A percentile compares a stretch with the other conserved stretches of the same genome.
phyloP scores from a whole-genome alignment of 495 filamentous ascomycete genomes.

The Neurospora sp. region DNA sequence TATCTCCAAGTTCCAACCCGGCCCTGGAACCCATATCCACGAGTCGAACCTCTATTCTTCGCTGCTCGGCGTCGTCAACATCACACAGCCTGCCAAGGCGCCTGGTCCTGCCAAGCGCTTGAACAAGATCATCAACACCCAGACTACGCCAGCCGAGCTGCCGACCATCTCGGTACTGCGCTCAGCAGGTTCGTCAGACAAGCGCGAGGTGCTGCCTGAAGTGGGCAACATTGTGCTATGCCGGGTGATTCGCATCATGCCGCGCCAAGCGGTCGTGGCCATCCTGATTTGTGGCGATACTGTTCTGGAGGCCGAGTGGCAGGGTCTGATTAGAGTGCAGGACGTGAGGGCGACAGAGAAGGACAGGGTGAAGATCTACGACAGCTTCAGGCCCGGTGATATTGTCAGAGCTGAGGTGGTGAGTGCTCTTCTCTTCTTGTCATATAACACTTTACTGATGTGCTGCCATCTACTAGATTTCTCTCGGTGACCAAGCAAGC shows the following conservation, averaged over 20 bases:
- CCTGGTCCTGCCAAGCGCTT: constrained; percentile 47
- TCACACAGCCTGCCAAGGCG: constrained; percentile 37
- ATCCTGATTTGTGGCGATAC: constrained; percentile 70
- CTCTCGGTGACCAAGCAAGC: constrained; percentile 82
- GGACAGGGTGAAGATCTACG: constrained; percentile 80
- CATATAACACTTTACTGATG: neutral
- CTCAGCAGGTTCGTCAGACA: constrained; percentile 25
- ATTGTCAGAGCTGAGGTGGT: constrained; percentile 82
- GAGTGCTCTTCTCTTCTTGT: constrained; percentile 20
- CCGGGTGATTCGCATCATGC: constrained; percentile 71
- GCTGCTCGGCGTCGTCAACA: constrained; percentile 49
- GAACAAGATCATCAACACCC: constrained; percentile 37
- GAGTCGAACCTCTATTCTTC: constrained; percentile 63
- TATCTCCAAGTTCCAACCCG: constrained; percentile 51
- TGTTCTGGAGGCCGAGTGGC: constrained; percentile 49
- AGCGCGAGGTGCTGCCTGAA: constrained; percentile 66
- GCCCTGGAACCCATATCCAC: constrained; percentile 75
- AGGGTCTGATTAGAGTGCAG: constrained; percentile 60
- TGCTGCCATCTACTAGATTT: constrained; percentile 46
- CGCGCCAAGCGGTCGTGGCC: constrained; percentile 68
- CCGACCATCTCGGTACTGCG: constrained; percentile 27
- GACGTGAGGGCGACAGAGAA: constrained; percentile 94
- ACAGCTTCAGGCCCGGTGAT: constrained; percentile 89
- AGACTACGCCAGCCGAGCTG: constrained; percentile 21
- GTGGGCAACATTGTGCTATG: constrained; percentile 75